Conservation (phyloP, 768 basidiomycete genomes). For the Pulveroboletus ravenelii region DNA sequence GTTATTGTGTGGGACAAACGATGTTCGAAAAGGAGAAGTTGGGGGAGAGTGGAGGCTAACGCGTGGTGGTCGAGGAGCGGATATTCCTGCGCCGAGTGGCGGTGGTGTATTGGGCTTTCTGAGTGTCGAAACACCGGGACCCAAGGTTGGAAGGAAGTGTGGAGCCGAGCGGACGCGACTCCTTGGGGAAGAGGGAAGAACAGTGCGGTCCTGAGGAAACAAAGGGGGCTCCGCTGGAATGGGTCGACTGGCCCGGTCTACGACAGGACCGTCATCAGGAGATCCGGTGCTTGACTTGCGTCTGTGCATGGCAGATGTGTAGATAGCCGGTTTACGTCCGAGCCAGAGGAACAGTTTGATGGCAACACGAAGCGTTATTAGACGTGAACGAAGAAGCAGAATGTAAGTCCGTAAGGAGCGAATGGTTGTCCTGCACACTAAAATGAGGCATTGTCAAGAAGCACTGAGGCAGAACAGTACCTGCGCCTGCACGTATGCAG, state of each 20-base stretch:
- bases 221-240: slow-evolving; percentile 1
- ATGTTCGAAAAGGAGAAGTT: slow-evolving; percentile 29
- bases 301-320: slow-evolving; percentile 31
- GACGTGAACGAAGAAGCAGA: background rate
- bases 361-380: background rate
- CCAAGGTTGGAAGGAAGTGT: slow-evolving; percentile 13
- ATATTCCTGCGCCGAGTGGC: slow-evolving; percentile 24
- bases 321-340: background rate
- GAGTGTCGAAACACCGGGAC: slow-evolving; percentile 21
- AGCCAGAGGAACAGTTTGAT: background rate
- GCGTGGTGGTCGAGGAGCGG: slow-evolving; percentile 23
- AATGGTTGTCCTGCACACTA: background rate
- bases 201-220: slow-evolving; percentile 1
- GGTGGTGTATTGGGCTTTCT: slow-evolving; percentile 16
- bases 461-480: background rate
- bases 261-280: slow-evolving; percentile 24
- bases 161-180: slow-evolving; percentile 28
- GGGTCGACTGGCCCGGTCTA: slow-evolving; percentile 2
- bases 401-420: background rate
- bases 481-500: background rate
- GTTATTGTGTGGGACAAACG: slow-evolving; percentile 18
- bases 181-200: slow-evolving; percentile 20
- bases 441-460: slow-evolving; percentile 1
- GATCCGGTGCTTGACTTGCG: slow-evolving; percentile 44
- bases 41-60: slow-evolving; percentile 25